These are phyloP conservation scores for Auricularia heimuer DNA, from an alignment of 768 basidiomycete species.

Conservation along the genomic window DNA sequence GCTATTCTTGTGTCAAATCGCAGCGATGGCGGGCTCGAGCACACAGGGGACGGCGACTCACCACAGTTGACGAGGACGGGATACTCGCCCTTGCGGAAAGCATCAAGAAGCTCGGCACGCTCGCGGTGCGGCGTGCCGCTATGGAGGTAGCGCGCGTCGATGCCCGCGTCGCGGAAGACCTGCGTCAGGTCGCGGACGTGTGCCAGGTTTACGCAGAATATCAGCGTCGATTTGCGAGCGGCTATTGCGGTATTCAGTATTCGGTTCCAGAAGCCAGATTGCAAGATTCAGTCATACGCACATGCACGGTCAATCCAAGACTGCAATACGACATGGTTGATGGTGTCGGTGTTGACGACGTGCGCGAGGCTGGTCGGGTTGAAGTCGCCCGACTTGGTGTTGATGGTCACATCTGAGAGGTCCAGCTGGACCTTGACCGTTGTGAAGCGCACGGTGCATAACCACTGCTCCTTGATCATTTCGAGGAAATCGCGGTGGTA, in stretches of 20 bases:
- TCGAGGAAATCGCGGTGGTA: constrained; percentile 85
- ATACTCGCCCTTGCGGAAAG: constrained; percentile 63
- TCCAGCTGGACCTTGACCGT: constrained; percentile 68
- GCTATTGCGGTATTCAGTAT: constrained; percentile 21
- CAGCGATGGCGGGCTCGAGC: neutral
- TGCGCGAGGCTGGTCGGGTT: constrained; percentile 65
- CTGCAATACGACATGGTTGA: constrained; percentile 71
- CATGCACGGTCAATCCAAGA: constrained; percentile 82
- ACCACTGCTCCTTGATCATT: constrained; percentile 73
- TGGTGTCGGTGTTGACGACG: constrained; percentile 67
- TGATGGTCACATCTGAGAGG: constrained; percentile 57
- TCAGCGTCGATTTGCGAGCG: constrained; percentile 72
- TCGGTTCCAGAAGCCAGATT: neutral
- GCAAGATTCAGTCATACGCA: constrained; percentile 25
- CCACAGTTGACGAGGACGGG: constrained; percentile 89
- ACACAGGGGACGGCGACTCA: constrained; percentile 19
- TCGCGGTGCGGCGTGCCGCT: constrained; percentile 55
- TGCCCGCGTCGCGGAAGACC: constrained; percentile 58
- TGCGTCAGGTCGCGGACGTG: constrained; percentile 72
- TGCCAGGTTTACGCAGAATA: constrained; percentile 82
- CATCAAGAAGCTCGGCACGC: constrained; percentile 51
- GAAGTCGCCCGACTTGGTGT: constrained; percentile 68
- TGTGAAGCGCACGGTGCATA: constrained; percentile 81
- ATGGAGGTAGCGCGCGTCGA: constrained; percentile 79
- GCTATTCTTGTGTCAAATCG: constrained; percentile 30